Conservation (phyloP, 2,329 filamentous ascomycete species). For the Diplodia sapinea region DNA sequence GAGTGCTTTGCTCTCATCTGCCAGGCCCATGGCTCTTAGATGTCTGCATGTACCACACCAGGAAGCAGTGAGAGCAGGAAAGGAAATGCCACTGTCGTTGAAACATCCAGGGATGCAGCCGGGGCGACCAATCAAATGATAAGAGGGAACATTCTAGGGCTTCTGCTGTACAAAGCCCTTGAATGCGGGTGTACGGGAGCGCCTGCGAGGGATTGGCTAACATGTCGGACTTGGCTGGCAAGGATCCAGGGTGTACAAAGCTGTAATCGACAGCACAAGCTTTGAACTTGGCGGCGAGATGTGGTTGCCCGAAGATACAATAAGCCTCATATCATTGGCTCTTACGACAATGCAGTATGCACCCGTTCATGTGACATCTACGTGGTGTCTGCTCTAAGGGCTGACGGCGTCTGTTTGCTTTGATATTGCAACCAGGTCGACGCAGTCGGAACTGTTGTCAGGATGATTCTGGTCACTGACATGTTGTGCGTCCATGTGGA, state of each 20-base stretch:
- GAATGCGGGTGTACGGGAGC: neutral
- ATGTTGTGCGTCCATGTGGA: neutral
- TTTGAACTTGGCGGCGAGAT: neutral
- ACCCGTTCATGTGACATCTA: neutral
- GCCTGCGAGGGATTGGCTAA: neutral
- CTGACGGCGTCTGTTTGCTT: neutral
- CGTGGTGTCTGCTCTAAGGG: neutral
- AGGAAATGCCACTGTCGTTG: too few relatives aligned
- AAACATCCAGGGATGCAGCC: too few relatives aligned
- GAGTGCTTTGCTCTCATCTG: too few relatives aligned
- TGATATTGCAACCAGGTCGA: neutral
- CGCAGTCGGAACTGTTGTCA: neutral
- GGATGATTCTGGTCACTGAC: neutral
- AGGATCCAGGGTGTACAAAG: neutral
- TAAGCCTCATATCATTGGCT: neutral
- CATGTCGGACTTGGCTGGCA: neutral
- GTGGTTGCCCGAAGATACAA: neutral
- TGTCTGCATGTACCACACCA: too few relatives aligned
- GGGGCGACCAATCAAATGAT: neutral
- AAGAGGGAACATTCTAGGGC: too few relatives aligned
- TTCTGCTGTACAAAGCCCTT: too few relatives aligned
- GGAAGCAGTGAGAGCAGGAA: too few relatives aligned
- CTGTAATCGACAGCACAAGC: neutral
- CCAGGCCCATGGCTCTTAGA: too few relatives aligned
- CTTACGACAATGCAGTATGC: neutral